Evolutionary conservation across 2,329 filamentous ascomycete genomes (phyloP), one percentile per base, ranked within the genome.

Genomic region (Pseudocercospora cruenta): DNA sequence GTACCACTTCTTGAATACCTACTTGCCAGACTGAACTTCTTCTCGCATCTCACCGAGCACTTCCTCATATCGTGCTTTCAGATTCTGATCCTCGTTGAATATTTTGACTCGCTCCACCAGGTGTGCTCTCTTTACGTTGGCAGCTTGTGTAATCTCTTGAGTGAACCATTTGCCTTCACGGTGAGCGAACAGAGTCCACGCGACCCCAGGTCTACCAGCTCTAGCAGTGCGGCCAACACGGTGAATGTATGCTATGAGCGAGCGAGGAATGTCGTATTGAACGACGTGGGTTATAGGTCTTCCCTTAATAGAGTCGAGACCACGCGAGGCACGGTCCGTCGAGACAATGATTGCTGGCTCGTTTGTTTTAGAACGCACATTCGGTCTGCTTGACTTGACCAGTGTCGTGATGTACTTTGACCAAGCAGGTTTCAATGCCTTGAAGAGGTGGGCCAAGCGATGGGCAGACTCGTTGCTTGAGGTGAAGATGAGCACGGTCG

Each of bases 131-230:
- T 80, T 77, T 4, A 89, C 82, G 64, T 83, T 84, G 24, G 79
- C 75, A 4, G 82, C 82, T 63, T 85, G 86, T 1, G 88, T 91
- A 68, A 98, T 90, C 72, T 91, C 91, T 66, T 91, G 90, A 86
- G 92, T 93, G 80, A 98, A 99, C 94, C 95, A 97, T 53, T 91
- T 87, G 22, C 90, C 93, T 80, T 99, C 94, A 2, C 86, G 86
- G 72, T 93, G 90, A 3, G 89, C 90, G 58, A 96, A 89, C 12
- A 99, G 81, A 0, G 93, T 97, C 92, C 93, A 97, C 0, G 94
- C 93, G 57, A 88, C 85, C 1, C 94, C 94, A 0, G 81, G 71
- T 62, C 88, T 87, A 1, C 91, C 93, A 0, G 92, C 95, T 76
- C 94, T 86, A 0, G 94, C 94, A 0, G 94, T 97, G 64, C 95